Evolutionary conservation across 129 eudicot species (phyloP).

Genomic region (Solidago caesia): DNA sequence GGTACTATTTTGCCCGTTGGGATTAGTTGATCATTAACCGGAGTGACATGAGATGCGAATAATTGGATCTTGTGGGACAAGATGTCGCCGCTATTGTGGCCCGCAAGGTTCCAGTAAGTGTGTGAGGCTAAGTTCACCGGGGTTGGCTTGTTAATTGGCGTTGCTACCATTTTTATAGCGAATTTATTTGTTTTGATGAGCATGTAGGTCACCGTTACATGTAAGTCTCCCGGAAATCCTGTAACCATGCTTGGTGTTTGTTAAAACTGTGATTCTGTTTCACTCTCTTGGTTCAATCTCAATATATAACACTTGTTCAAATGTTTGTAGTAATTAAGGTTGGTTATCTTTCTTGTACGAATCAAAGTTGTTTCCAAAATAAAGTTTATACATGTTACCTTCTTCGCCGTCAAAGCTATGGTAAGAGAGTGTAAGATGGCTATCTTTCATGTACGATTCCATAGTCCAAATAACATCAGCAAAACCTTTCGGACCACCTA

Average conservation of each 20-base stretch:
- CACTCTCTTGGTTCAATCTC: no score
- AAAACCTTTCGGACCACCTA: conserved; percentile 69
- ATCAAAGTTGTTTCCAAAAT: no score
- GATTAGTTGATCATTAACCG: conserved; percentile 45
- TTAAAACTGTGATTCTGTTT: neutral
- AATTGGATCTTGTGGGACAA: conserved; percentile 46
- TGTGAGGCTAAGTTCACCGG: conserved; percentile 66
- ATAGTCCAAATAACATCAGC: conserved; percentile 58
- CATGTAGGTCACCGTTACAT: conserved; percentile 48
- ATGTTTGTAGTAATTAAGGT: no score
- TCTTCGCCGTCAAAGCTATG: conserved; percentile 54
- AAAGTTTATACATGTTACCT: conserved; percentile 27
- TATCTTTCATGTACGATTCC: conserved; percentile 20
- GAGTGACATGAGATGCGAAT: conserved; percentile 49
- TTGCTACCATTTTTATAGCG: conserved; percentile 53
- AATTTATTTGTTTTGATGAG: conserved; percentile 41
- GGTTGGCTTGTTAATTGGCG: conserved; percentile 51
- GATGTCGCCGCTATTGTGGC: conserved; percentile 51
- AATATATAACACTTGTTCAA: no score
- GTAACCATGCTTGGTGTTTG: neutral
- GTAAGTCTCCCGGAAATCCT: conserved; percentile 58
- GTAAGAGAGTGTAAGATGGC: conserved; percentile 50
- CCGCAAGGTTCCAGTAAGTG: conserved; percentile 64
- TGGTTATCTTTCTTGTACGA: no score
- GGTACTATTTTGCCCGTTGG: conserved; percentile 49